Evolutionary conservation across 1,139 yeast genomes (phyloP), one percentile per base, ranked within the genome.

Genomic region (Blastobotrys serpentis): DNA sequence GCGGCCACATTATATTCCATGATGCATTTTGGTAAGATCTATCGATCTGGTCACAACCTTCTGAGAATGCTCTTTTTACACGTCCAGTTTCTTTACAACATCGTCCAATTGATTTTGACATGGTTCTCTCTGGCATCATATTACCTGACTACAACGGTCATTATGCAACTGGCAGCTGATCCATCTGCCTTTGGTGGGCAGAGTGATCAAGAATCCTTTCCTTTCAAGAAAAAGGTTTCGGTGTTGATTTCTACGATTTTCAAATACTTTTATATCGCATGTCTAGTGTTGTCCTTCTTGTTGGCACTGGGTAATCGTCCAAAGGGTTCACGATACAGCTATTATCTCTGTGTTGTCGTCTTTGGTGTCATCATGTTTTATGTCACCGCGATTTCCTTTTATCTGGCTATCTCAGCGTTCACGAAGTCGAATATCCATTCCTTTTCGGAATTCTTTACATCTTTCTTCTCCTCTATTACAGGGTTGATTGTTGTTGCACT

Each of bases 301-400:
- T 86, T 89, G 37, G 88, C 97, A 2, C 85, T 90, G 76, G 98
- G 98, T 56, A 92, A 92, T 63, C 77, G 97, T 61, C 98, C 98
- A 1, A 97, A 90, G 60, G 90, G 89, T 37, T 96, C 97, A 0
- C 80, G 79, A 51, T 78, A 76, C 42, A 68, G 90, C 47, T 92
- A 88, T 67, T 76, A 86, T 58, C 69, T 77, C 0, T 76, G 92
- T 40, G 86, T 92, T 68, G 73, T 82, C 1, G 66, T 88, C 36
- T 71, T 92, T 52, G 84, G 92, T 0, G 55, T 86, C 11, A 87
- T 96, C 64, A 90, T 96, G 0, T 70, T 82, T 1, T 92, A 87
- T 67, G 86, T 96, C 0, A 74, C 90, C 49, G 73, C 82, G 40
- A 86, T 90, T 55, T 97, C 97, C 30, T 73, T 92, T 55, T 82